Evolutionary conservation across 495 filamentous ascomycete genomes (phyloP).

Genomic region (Podospora appendiculata): DNA sequence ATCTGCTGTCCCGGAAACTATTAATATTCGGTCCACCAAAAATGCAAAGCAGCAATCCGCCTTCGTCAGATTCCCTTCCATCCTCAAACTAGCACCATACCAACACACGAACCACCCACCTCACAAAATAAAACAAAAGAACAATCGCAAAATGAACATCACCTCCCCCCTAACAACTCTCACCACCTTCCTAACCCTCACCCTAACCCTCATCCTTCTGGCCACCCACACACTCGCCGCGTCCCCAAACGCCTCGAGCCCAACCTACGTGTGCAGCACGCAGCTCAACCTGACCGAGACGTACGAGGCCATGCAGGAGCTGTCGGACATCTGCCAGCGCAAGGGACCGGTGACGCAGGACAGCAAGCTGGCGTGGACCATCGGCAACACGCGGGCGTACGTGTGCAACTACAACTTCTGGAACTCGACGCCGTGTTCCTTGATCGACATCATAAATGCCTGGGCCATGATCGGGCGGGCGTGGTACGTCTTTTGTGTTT

Average conservation of each 20-base stretch:
- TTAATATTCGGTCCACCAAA: too few species aligned
- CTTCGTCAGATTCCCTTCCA: too few species aligned
- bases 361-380: slow-evolving; percentile 1
- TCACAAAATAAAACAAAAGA: too few species aligned
- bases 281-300: not conserved
- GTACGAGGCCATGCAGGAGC: not conserved
- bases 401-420: slow-evolving; percentile 1
- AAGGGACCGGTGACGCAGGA: not conserved
- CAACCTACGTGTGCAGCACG: not conserved
- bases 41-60: too few species aligned
- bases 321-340: not conserved
- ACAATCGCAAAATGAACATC: not conserved
- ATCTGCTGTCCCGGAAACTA: too few species aligned
- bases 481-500: not conserved
- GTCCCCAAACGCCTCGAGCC: not conserved
- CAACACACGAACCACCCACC: too few species aligned
- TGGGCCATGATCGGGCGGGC: not conserved
- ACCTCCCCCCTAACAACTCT: not conserved
- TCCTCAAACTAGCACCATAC: too few species aligned
- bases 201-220: not conserved
- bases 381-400: slow-evolving; percentile 1
- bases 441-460: not conserved
- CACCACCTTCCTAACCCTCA: not conserved
- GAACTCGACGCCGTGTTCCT: not conserved
- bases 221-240: not conserved